Evolutionary conservation across 768 basidiomycete species (phyloP), one percentile per base, ranked within the genome.

Genomic region (Boletus eberwhitei): DNA sequence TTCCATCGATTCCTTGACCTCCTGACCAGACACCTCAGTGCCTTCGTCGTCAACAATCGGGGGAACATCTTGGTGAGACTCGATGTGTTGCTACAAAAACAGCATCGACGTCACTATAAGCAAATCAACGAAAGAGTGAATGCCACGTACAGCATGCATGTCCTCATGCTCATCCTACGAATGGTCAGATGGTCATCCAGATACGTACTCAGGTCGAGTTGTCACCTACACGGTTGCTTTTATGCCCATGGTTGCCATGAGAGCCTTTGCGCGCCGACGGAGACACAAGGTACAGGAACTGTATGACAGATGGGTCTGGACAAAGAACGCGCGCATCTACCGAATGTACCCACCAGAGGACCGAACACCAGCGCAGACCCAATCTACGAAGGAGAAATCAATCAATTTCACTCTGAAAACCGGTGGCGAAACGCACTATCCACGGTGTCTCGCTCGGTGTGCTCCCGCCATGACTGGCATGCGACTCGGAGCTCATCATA

Each of bases 341-440:
- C 24, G 9, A 22, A 49, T 46, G 43, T 19, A 55, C 69, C 42
- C 39, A 73, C 71, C 50, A 59, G 52, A 48, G 70, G 65, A 51
- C 71, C 71, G 40, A 71, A 71, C 46, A 70, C 53, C 36, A 71
- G 45, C 17, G 65, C 67, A 14, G 70, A 71, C 40, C 71, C 71
- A 40, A 71, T 57, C 71, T 71, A 26, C 4, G 5, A 21, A 45
- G 40, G 2, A 31, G 31, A 21, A 37, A 56, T 19, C 38, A 34
- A 49, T 44, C 1, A 52, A 46, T 24, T 47, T 22, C 8, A 16
- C 3, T 24, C 6, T 22, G 51, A 16, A 35, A 7, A 26, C 35
- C 16, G 22, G 19, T 2, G 8, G 34, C 29, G 9, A 38, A 43
- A 63, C 71, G 34, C 34, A 71, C 70, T 14, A 71, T 71, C 70